Evolutionary conservation across 768 basidiomycete genomes (phyloP), one percentile per base, ranked within the genome.

Genomic region (Grammothele lineata): DNA sequence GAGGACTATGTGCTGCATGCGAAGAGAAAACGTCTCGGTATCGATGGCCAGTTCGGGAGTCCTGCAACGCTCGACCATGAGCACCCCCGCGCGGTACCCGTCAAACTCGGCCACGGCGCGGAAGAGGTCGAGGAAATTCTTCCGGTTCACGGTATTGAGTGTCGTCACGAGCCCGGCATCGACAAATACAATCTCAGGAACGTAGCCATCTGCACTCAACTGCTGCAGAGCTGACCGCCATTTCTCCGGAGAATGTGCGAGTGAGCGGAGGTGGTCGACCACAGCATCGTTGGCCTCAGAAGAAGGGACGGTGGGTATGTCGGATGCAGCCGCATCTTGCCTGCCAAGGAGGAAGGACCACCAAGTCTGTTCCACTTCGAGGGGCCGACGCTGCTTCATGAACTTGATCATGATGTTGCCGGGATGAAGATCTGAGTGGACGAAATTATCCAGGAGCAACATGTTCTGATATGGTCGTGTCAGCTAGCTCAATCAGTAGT

Each of bases 321-420:
- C n/a, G n/a, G 43, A 14, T 8, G 17, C 17, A 11, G 30, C 37
- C 6, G 39, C 12, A 24, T 36, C 45, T 9, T 23, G 41, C 14
- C 34, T 40, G 22, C 40, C 41, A 23, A 53, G 66, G 84, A 77
- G 49, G 83, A 57, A 39, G 75, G 69, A 50, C 70, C 62, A 57
- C 81, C 78, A 41, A 92, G 67, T 55, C 78, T 34, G n/a, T 19
- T 51, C 50, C 22, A 26, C 80, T 53, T 72, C 67, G 34, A 91
- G 65, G 66, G 0, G 90, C n/a, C 1, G 81, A 77, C 8, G 86
- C 79, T 0, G 92, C 62, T 88, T 90, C 61, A 81, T 85, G 70
- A 98, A 98, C 63, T 95, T 96, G 71, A 99, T 81, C 85, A 96
- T 89, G 66, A 97, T 94, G 64, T 98, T 98, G 24, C 95, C 95